These are phyloP conservation scores for Sextonia rubra DNA, from an alignment of 164 flowering plant species.

Conservation along the genomic window DNA sequence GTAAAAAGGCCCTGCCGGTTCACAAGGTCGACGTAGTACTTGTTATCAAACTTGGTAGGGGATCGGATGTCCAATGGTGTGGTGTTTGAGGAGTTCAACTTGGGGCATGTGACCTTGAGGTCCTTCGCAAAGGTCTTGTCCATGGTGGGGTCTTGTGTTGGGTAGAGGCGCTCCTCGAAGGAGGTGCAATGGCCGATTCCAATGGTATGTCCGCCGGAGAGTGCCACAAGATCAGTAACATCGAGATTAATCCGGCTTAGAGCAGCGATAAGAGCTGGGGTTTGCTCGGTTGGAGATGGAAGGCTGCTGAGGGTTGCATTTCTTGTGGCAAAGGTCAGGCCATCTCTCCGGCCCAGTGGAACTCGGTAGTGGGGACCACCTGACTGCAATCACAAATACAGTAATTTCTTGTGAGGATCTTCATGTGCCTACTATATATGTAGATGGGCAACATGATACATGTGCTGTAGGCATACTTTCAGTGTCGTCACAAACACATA, in stretches of 20 bases:
- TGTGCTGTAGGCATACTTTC: no score
- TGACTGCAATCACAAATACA: conserved; percentile 26
- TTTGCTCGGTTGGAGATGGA: conserved; percentile 31
- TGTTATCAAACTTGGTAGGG: conserved; percentile 60
- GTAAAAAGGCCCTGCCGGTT: conserved; percentile 62
- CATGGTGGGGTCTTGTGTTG: conserved; percentile 51
- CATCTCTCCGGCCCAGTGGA: conserved; percentile 59
- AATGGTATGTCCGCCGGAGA: conserved; percentile 76
- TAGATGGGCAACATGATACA: no score
- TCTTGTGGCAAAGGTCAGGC: conserved; percentile 42
- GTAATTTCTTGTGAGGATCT: no score
- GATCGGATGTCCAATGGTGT: conserved; percentile 36
- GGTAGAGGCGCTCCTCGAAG: conserved; percentile 53
- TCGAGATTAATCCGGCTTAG: conserved; percentile 36
- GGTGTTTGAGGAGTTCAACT: conserved; percentile 23
- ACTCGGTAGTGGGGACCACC: conserved; percentile 57
- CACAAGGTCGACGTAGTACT: conserved; percentile 63
- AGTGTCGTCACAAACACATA: no score
- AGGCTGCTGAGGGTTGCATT: conserved; percentile 39
- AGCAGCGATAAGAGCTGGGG: conserved; percentile 22
- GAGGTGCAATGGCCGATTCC: conserved; percentile 58
- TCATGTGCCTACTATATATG: no score
- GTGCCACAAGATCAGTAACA: conserved; percentile 57
- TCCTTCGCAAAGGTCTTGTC: conserved; percentile 39
- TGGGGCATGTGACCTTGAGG: conserved; percentile 41